Evolutionary conservation across 2,329 filamentous ascomycete species (phyloP).

Genomic region (Madurella fahalii): DNA sequence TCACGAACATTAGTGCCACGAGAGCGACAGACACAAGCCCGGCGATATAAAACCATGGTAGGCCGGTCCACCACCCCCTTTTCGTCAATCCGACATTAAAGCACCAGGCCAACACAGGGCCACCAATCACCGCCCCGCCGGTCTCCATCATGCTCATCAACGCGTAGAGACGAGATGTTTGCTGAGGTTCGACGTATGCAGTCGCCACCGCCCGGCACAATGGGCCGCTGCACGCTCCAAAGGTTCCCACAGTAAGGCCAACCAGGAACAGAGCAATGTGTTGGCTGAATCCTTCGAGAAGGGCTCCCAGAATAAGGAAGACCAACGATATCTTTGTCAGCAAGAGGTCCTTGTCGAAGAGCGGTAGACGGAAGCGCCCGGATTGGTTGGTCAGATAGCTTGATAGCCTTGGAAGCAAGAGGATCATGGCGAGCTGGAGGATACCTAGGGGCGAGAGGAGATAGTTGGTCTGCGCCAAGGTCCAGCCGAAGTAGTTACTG

Average conservation of each 20-base stretch:
- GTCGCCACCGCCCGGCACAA: conserved; percentile 18
- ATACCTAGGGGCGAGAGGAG: conserved; percentile 18
- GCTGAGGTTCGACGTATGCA: conserved; percentile 19
- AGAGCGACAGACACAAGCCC: conserved; percentile 9
- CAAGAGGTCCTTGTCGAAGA: conserved; percentile 20
- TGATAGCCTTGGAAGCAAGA: conserved; percentile 13
- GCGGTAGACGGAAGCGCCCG: conserved; percentile 17
- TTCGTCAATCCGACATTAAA: conserved; percentile 18
- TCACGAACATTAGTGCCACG: conserved; percentile 14
- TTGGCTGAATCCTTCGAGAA: conserved; percentile 19
- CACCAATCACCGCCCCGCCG: conserved; percentile 17
- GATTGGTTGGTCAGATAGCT: conserved; percentile 9
- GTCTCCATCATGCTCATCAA: conserved; percentile 24
- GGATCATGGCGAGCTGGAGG: conserved; percentile 19
- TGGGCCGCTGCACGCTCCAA: conserved; percentile 16
- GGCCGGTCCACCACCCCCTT: conserved; percentile 15
- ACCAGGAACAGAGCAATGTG: conserved; percentile 16
- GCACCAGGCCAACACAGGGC: conserved; percentile 19
- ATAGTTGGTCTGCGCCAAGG: conserved; percentile 20
- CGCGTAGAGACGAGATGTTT: conserved; percentile 21
- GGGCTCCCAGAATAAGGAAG: conserved; percentile 13
- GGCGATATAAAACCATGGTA: conserved; percentile 24
- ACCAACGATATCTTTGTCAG: conserved; percentile 16
- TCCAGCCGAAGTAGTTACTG: conserved; percentile 26
- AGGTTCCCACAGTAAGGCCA: conserved; percentile 17